Percentiles rank a stretch among this genome's conserved stretches.
These are phyloP conservation scores for Penicillium freii DNA, from an alignment of 2,329 filamentous ascomycete genomes.

Conservation along the genomic window DNA sequence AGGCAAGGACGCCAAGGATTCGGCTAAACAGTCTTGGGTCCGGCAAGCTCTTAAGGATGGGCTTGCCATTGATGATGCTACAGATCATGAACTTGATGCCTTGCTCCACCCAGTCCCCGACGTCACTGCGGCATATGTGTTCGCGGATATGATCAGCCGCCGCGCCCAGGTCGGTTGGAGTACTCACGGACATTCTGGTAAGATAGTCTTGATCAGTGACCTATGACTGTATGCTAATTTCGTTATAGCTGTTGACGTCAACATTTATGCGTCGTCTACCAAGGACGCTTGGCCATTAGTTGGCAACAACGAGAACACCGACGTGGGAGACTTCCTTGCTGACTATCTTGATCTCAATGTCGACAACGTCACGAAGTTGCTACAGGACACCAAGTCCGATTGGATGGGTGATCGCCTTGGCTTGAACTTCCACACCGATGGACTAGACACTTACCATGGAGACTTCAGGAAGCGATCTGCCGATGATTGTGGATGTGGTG, in stretches of 20 bases:
- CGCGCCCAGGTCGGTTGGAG: constrained; percentile 90
- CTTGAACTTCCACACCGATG: constrained; percentile 38
- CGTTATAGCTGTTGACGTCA: constrained; percentile 78
- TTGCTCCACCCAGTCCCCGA: constrained; percentile 59
- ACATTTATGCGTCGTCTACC: constrained; percentile 82
- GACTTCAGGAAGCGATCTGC: constrained; percentile 42
- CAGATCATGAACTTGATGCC: constrained; percentile 65
- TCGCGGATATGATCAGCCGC: constrained; percentile 82
- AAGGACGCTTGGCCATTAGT: constrained; percentile 61
- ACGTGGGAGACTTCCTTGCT: constrained; percentile 78
- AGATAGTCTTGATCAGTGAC: constrained; percentile 4
- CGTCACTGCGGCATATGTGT: constrained; percentile 57
- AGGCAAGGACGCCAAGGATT: constrained; percentile 38
- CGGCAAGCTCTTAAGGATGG: constrained; percentile 62
- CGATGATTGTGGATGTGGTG: constrained; percentile 34
- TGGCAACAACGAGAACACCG: constrained; percentile 94
- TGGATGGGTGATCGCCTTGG: constrained; percentile 46
- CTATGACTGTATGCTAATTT: constrained; percentile 11
- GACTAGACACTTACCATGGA: constrained; percentile 46
- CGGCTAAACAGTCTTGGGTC: constrained; percentile 62
- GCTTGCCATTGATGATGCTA: constrained; percentile 74
- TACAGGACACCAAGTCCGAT: constrained; percentile 46
- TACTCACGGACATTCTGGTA: constrained; percentile 80
- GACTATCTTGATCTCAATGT: constrained; percentile 79
- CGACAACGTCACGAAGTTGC: constrained; percentile 70